Base-by-base conservation (phyloP, 164 flowering plant genomes). In the Aristolochia californica region DNA sequence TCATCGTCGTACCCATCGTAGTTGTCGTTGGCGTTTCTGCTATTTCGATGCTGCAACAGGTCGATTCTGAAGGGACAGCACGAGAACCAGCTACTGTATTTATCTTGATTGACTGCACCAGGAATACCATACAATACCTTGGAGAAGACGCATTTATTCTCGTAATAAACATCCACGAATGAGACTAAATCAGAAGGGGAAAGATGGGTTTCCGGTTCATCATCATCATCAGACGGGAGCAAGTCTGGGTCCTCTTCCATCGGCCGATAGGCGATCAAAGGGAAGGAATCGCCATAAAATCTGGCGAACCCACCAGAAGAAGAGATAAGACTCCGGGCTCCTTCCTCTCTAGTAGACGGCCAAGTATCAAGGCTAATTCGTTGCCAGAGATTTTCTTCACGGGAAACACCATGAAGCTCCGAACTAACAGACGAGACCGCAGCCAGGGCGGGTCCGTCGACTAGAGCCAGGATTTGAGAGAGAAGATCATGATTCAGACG, bases 381-480 rank as follows among this genome's bases (percentile, higher is more conserved):
- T 14, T 54, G 27, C 76, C 73, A 69, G 20, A 66, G 27, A 11
- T 38, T 27, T 26, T 54, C 70, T 23, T 59, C 66, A 9, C 14
- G 43, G 23, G 65, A 66, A 1, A 60, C 5, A n/a, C 51, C 63
- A 0, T 40, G 28, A 55, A 73, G 44, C 4, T 63, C 57, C 14
- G 55, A 50, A 45, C 62, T 62, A 20, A 73, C 61, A 59, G 70
- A 73, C 30, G 68, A 58, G 24, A 56, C 61, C 0, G 70, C 40
- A 15, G 73, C 76, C 43, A 73, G 44, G 27, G 57, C 48, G 3
- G 65, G 54, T n/a, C 76, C 72, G 50, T 69, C 73, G 14, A 69
- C 65, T 11, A 40, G 55, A 15, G 52, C 53, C 59, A 72, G 22
- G 30, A 68, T 69, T 30, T 59, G 60, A 0, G 26, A 61, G 2